A percentile compares a stretch with the other conserved stretches of the same genome.
These are phyloP conservation scores for Aureobasidium mangrovei DNA, from an alignment of 2,329 filamentous ascomycete genomes.

Conservation along the genomic window DNA sequence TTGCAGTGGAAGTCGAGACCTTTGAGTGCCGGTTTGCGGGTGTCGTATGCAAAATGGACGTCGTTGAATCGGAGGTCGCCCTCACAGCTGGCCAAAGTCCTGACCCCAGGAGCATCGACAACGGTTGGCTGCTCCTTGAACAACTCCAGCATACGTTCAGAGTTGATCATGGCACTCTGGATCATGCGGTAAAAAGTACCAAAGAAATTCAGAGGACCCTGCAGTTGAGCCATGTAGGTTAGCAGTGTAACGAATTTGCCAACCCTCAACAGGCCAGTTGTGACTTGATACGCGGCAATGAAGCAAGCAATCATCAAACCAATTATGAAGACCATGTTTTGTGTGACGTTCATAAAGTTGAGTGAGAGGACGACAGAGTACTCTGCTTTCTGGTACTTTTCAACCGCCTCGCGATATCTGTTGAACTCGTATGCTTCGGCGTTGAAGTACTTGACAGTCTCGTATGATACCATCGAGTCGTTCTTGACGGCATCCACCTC, in stretches of 20 bases:
- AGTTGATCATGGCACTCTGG: constrained; percentile 94
- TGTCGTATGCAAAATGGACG: constrained; percentile 85
- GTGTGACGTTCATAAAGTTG: constrained; percentile 52
- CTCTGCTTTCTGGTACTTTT: constrained; percentile 49
- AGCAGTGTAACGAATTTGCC: constrained; percentile 64
- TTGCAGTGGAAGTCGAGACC: constrained; percentile 76
- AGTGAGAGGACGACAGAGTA: constrained; percentile 48
- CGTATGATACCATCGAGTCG: constrained; percentile 97
- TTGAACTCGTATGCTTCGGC: constrained; percentile 51
- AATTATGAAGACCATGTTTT: constrained; percentile 55
- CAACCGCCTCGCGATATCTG: constrained; percentile 48
- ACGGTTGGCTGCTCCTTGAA: constrained; percentile 96
- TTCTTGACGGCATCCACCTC: constrained; percentile 98
- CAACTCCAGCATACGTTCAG: constrained; percentile 85
- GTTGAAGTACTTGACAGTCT: constrained; percentile 62
- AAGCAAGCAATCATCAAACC: constrained; percentile 61
- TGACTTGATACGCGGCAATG: constrained; percentile 62
- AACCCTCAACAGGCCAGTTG: constrained; percentile 49
- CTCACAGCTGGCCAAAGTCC: constrained; percentile 56
- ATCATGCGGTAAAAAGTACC: constrained; percentile 94
- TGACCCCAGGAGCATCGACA: constrained; percentile 61
- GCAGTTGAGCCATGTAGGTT: constrained; percentile 66
- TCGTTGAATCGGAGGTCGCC: constrained; percentile 82
- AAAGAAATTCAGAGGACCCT: constrained; percentile 63
- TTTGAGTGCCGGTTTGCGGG: constrained; percentile 73